Evolutionary conservation across 768 basidiomycete genomes (phyloP), one percentile per base, ranked within the genome.

Genomic region (Leccinellum rugosiceps): DNA sequence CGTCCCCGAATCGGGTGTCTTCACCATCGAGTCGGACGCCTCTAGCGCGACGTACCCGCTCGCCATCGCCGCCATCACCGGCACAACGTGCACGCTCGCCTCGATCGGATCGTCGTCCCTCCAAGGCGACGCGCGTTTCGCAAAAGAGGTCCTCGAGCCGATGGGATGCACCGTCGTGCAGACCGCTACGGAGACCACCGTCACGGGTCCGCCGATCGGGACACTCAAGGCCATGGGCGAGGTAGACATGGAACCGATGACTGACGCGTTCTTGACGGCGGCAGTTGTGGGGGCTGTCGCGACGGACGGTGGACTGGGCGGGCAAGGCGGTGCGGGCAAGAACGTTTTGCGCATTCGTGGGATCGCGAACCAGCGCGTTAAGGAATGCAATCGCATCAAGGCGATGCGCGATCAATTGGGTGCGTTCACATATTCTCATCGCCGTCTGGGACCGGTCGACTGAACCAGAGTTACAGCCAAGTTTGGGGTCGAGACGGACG

Each of bases 181-280:
- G 76, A 95, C 94, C 0, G 83, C 79, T 26, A 88, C 84, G 0
- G 87, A 90, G 71, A 98, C 96, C 9, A 97, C 92, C 10, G 97
- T 98, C 32, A 86, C 83, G 0, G 97, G 97, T 0, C 96, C 96
- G 3, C 87, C 90, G 0, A 80, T 99, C 50, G 86, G 86, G 62
- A 90, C 90, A 2, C 80, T 97, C 50, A 91, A 90, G 52, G 55
- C 63, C 0, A 61, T 66, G 55, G 69, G 69, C 10, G 82, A 87
- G 64, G 85, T 98, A 21, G 93, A 98, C 69, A 98, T 98, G 97
- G 94, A 97, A 73, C 87, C 88, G n/a, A 98, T 99, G 97, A 99
- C 97, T 7, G 97, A 99, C 71, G 97, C 96, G 21, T 99, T 99
- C 78, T 81, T 98, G 76, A 98, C 95, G 3, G 96, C 97, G 9